Evolutionary conservation across 2,329 filamentous ascomycete species (phyloP).

Genomic region (Gyromitra esculenta): DNA sequence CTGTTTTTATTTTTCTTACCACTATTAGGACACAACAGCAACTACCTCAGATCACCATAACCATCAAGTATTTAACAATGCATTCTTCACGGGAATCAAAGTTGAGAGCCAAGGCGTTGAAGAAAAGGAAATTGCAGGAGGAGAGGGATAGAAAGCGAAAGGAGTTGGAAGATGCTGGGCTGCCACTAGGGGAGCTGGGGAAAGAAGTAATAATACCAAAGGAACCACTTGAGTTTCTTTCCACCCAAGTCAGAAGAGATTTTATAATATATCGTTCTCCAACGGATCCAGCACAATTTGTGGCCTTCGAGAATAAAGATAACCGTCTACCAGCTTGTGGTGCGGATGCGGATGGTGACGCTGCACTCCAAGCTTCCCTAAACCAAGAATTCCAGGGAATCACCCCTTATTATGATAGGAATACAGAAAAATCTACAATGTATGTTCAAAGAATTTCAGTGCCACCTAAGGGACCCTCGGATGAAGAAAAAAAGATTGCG

Average conservation of each 20-base stretch:
- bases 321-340: not conserved
- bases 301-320: not conserved
- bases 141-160: not conserved
- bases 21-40: not conserved
- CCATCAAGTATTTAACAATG: not conserved
- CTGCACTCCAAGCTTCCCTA: slow-evolving; percentile 5
- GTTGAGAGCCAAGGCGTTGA: not conserved
- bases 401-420: not conserved
- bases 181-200: too few species aligned
- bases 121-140: not conserved
- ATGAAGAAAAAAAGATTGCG: not conserved
- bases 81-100: not conserved
- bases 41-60: not conserved
- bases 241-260: not conserved
- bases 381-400: slow-evolving; percentile 2
- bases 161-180: not conserved
- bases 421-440: slow-evolving; percentile 3
- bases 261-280: slow-evolving; percentile 9
- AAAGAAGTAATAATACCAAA: too few species aligned
- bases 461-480: not conserved
- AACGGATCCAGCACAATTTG: not conserved
- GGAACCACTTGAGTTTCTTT: not conserved
- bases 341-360: not conserved
- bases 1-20: not conserved
- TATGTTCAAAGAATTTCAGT: slow-evolving; percentile 17